These are phyloP conservation scores for Diplodia seriata DNA, from an alignment of 2,329 filamentous ascomycete genomes.

Conservation along the genomic window DNA sequence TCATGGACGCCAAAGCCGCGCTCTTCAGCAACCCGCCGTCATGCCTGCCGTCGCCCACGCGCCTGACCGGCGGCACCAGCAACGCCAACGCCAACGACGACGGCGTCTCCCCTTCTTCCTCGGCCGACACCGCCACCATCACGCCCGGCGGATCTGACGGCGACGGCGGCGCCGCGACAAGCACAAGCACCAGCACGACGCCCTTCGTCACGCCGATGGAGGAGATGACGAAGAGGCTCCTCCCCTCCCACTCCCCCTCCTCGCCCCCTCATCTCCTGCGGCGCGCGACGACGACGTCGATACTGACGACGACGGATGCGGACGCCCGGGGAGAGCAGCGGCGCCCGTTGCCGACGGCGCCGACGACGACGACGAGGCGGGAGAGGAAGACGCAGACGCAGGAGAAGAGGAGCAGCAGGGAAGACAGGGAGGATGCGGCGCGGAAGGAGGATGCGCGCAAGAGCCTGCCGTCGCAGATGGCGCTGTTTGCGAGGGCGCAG, in stretches of 20 bases:
- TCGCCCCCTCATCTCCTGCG: background rate
- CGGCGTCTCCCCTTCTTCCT: background rate
- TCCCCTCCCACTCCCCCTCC: background rate
- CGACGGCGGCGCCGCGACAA: background rate
- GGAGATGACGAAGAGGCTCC: background rate
- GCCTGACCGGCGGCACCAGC: background rate
- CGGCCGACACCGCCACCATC: background rate
- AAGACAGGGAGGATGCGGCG: background rate
- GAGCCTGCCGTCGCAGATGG: conserved; percentile 1
- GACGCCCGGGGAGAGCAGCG: too few relatives aligned
- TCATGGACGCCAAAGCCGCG: conserved; percentile 30
- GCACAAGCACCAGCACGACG: background rate
- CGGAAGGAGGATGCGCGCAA: background rate
- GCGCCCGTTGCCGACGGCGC: background rate
- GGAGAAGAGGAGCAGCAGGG: background rate
- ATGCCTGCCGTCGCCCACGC: conserved; percentile 9
- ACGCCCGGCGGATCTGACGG: background rate
- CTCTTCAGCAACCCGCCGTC: conserved; percentile 33
- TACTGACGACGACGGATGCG: background rate
- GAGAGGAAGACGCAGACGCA: background rate
- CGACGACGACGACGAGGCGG: background rate
- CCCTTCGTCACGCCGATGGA: background rate
- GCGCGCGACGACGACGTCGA: background rate
- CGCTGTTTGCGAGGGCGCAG: background rate
- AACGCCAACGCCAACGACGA: too few relatives aligned